Conservation (phyloP, 1,284 basidiomycete genomes). For the Cutaneotrichosporon spelunceum region DNA sequence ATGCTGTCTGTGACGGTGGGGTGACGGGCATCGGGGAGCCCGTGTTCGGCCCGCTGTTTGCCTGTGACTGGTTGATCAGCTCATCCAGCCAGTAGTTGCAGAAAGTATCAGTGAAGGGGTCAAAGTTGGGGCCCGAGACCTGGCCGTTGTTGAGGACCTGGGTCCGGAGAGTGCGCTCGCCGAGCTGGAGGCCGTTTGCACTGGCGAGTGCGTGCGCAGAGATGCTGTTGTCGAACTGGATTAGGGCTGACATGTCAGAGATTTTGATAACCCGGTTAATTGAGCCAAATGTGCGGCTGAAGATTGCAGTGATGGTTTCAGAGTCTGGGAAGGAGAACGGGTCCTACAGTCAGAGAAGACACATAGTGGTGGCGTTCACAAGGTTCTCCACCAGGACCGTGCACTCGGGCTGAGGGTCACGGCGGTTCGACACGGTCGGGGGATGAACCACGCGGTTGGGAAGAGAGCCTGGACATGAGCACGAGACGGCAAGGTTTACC, state of each 20-base stretch:
- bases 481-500: not conserved
- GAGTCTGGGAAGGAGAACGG: conserved; percentile 34
- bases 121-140: conserved; percentile 8
- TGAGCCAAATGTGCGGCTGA: conserved; percentile 36
- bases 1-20: not conserved
- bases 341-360: conserved; percentile 32
- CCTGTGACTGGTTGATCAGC: not conserved
- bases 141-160: not conserved
- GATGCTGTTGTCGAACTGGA: conserved; percentile 37
- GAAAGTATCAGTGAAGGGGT: conserved; percentile 17
- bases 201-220: conserved; percentile 35
- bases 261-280: conserved; percentile 34
- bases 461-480: conserved; percentile 19
- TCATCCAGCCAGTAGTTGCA: conserved; percentile 5
- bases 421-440: conserved; percentile 28
- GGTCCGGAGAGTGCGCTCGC: conserved; percentile 23
- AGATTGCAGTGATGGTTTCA: conserved; percentile 33
- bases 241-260: conserved; percentile 27
- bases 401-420: conserved; percentile 28
- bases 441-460: conserved; percentile 49
- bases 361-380: conserved; percentile 21
- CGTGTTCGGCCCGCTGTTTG: not conserved
- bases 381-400: conserved; percentile 43
- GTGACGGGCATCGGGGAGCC: not conserved
- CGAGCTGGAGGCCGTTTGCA: conserved; percentile 35